These are phyloP conservation scores for Lactarius quietus DNA, from an alignment of 768 basidiomycete genomes.

Conservation along the genomic window DNA sequence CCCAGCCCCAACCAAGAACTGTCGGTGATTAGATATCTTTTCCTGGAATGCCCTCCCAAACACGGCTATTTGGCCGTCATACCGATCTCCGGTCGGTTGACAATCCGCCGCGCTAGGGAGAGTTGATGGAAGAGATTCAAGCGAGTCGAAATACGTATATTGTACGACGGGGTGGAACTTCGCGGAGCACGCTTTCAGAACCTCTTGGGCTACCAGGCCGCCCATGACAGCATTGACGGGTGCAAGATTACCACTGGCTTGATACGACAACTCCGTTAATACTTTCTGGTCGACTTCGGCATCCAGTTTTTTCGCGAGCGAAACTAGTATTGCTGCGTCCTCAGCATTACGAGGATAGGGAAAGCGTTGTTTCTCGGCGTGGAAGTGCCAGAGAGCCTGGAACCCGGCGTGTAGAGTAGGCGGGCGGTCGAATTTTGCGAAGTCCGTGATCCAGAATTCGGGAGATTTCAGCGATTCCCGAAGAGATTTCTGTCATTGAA, in stretches of 20 bases:
- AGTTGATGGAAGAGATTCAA: constrained; percentile 82
- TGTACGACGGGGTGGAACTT: constrained; percentile 98
- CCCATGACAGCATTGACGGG: constrained; percentile 93
- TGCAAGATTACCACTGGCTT: constrained; percentile 86
- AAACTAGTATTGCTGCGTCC: constrained; percentile 72
- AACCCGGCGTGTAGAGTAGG: constrained; percentile 89
- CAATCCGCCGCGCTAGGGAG: constrained; percentile 81
- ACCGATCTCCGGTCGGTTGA: constrained; percentile 76
- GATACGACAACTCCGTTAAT: constrained; percentile 81
- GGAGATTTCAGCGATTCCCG: constrained; percentile 78
- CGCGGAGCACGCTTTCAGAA: constrained; percentile 92
- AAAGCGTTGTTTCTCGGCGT: constrained; percentile 55
- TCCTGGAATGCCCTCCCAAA: constrained; percentile 92
- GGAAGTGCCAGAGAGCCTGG: constrained; percentile 86
- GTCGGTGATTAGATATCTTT: constrained; percentile 82
- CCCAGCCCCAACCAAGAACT: constrained; percentile 98
- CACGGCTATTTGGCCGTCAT: constrained; percentile 94
- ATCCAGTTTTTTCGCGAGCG: constrained; percentile 75
- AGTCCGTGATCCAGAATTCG: constrained; percentile 92
- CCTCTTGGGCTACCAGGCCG: constrained; percentile 97
- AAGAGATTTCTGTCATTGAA: constrained; percentile 76
- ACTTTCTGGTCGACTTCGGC: constrained; percentile 76
- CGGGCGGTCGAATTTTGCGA: constrained; percentile 95
- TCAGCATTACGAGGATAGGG: constrained; percentile 79
- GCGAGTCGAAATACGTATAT: constrained; percentile 93